These are phyloP conservation scores for Cyclotella kingstonii DNA, from an alignment of 108 stramenopile genomes.

Conservation along the genomic window DNA sequence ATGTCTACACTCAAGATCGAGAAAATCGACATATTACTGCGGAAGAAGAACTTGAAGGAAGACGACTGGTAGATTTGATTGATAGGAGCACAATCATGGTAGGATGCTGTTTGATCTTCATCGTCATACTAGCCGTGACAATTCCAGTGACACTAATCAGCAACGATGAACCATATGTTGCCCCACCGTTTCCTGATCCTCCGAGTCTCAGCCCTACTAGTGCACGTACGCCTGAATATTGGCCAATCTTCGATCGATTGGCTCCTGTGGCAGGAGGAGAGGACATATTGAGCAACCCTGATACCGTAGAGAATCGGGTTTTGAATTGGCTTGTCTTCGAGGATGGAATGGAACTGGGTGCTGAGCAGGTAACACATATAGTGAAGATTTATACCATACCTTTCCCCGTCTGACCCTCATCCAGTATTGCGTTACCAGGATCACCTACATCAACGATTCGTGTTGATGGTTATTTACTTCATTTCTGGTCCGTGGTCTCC, in stretches of 20 bases:
- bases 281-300: slow-evolving; percentile 20
- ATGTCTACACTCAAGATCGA: slow-evolving; percentile 4
- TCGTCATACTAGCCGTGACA: slow-evolving; percentile 34
- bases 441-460: slow-evolving; percentile 38
- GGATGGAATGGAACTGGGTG: slow-evolving; percentile 42
- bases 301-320: slow-evolving; percentile 27
- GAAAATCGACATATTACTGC: slow-evolving; percentile 13
- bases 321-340: slow-evolving; percentile 44
- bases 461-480: slow-evolving; percentile 47
- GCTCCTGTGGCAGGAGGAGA: slow-evolving; percentile 15
- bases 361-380: too few relatives aligned
- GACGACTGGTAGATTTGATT: slow-evolving; percentile 17
- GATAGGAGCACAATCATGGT: slow-evolving; percentile 29
- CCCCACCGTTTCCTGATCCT: slow-evolving; percentile 11
- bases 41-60: slow-evolving; percentile 29
- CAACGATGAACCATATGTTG: slow-evolving; percentile 35
- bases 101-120: slow-evolving; percentile 33
- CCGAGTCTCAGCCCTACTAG: slow-evolving; percentile 14
- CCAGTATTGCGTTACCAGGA: too few relatives aligned
- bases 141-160: slow-evolving; percentile 34
- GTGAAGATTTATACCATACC: too few relatives aligned
- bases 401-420: too few relatives aligned
- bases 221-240: slow-evolving; percentile 13
- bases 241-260: slow-evolving; percentile 28
- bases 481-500: slow-evolving; percentile 40